Base-by-base conservation (phyloP, 2,329 filamentous ascomycete genomes). In the Eutypella sp. region DNA sequence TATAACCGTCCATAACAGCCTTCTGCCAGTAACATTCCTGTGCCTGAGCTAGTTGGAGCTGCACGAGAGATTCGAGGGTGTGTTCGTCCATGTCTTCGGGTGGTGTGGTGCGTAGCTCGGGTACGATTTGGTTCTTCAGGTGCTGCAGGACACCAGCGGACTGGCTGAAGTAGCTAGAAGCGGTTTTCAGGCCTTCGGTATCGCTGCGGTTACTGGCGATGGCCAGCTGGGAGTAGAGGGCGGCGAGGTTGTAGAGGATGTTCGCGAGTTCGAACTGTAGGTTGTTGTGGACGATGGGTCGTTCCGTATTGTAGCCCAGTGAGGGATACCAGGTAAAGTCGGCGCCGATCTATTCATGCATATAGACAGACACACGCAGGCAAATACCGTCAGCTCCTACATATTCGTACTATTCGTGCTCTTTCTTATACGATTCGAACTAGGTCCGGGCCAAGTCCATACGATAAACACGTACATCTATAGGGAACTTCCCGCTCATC, bases 11-110 rank as follows among this genome's bases (percentile, higher is more conserved):
- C 72, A 95, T 91, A 47, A 95, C 91, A 1, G 93, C 92, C 64
- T 96, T 97, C 57, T 93, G 87, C 93, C 93, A 99, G 67, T 93
- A 97, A 63, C 91, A 97, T 69, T 99, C 93, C 62, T 99, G 93
- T 23, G 87, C 91, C 64, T 99, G 90, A 1, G 91, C 92, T 9
- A 99, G 76, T 64, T 95, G 82, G 24, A 99, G 75, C 63, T 92
- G 81, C 56, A 87, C 81, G 39, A 97, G 70, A 43, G 88, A 89
- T 57, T 92, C 87, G 40, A 99, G 74, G 0, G 91, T 96, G 59
- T 87, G 79, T 42, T 82, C 78, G 58, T 99, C 93, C 90, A 99
- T 95, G 62, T 99, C 93, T 62, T 97, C 93, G 1, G 93, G 91
- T 0, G 91, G 89, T 13, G 85, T 81, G 2, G 87, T 80, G 47